Conservation (phyloP, 2,329 filamentous ascomycete species). For the Fusarium sp. region DNA sequence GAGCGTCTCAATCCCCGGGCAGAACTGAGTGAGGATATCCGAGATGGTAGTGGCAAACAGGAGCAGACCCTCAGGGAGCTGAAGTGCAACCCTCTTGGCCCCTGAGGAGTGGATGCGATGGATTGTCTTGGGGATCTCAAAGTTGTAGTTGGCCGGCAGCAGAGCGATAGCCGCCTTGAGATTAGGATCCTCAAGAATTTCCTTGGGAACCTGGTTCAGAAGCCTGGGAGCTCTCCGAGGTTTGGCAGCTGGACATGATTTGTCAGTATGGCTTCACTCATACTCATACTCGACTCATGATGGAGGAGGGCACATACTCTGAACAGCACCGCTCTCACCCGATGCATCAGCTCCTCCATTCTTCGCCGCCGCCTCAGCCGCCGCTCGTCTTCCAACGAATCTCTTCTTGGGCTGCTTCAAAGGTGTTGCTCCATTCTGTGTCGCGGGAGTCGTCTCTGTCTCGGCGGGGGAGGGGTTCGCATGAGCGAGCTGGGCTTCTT, state of each 20-base stretch:
- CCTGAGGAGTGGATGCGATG: constrained; percentile 86
- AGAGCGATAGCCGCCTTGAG: constrained; percentile 89
- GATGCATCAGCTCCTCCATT: constrained; percentile 43
- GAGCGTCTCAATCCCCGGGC: constrained; percentile 87
- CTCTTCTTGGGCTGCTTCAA: constrained; percentile 86
- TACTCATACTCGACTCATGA: constrained; percentile 8
- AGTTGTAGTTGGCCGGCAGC: constrained; percentile 95
- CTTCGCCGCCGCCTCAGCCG: constrained; percentile 68
- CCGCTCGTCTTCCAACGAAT: constrained; percentile 86
- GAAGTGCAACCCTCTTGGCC: constrained; percentile 88
- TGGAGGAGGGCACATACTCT: constrained; percentile 59
- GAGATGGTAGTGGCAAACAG: constrained; percentile 98
- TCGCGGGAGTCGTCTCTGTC: constrained; percentile 32
- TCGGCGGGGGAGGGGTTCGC: constrained; percentile 34
- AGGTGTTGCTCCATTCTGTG: constrained; percentile 54
- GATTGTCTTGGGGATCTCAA: constrained; percentile 98
- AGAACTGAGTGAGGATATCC: constrained; percentile 95
- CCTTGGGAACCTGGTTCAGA: constrained; percentile 89
- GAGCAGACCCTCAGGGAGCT: constrained; percentile 95
- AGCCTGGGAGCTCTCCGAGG: constrained; percentile 79
- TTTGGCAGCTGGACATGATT: constrained; percentile 67
- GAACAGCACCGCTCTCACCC: constrained; percentile 47
- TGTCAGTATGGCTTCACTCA: constrained; percentile 27
- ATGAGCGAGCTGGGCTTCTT: constrained; percentile 56
- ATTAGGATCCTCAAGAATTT: constrained; percentile 85